These are phyloP conservation scores for Debaryomycetaceae sp. DNA, from an alignment of 1,139 yeast species.

Conservation along the genomic window DNA sequence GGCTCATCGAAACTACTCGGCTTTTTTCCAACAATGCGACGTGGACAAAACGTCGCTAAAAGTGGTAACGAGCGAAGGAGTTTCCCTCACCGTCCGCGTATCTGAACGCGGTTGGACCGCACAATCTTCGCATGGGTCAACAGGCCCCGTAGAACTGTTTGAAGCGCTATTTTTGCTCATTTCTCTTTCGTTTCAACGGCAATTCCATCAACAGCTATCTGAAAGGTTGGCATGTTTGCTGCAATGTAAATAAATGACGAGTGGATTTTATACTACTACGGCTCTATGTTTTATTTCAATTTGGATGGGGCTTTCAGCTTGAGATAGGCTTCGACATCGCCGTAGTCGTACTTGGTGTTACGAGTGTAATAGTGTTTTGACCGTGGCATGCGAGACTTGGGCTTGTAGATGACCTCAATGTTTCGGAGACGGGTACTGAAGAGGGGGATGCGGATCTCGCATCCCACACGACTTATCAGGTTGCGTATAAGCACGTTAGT, in stretches of 20 bases:
- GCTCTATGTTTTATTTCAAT: too few relatives aligned
- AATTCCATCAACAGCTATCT: constrained; percentile 2
- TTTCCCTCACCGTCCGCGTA: neutral
- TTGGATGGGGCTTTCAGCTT: constrained; percentile 13
- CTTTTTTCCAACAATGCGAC: too few relatives aligned
- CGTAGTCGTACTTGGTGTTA: constrained; percentile 73
- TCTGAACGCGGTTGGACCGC: neutral
- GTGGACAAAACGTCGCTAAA: too few relatives aligned
- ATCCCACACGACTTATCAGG: constrained; percentile 67
- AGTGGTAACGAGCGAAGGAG: neutral
- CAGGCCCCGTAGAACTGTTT: constrained; percentile 10
- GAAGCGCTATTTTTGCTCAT: constrained; percentile 11
- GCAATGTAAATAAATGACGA: neutral
- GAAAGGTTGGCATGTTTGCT: neutral
- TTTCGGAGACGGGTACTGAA: constrained; percentile 68
- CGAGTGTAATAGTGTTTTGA: constrained; percentile 83
- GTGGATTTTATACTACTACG: too few relatives aligned
- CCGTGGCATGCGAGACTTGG: constrained; percentile 58
- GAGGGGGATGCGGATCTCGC: constrained; percentile 68
- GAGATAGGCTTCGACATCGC: constrained; percentile 48
- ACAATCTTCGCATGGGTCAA: too few relatives aligned
- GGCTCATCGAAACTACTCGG: too few relatives aligned
- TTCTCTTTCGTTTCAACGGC: constrained; percentile 5
- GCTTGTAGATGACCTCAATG: constrained; percentile 66
- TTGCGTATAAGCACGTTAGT: constrained; percentile 70